Evolutionary conservation across 768 basidiomycete genomes (phyloP).

Genomic region (Hemileccinum rubropunctum): DNA sequence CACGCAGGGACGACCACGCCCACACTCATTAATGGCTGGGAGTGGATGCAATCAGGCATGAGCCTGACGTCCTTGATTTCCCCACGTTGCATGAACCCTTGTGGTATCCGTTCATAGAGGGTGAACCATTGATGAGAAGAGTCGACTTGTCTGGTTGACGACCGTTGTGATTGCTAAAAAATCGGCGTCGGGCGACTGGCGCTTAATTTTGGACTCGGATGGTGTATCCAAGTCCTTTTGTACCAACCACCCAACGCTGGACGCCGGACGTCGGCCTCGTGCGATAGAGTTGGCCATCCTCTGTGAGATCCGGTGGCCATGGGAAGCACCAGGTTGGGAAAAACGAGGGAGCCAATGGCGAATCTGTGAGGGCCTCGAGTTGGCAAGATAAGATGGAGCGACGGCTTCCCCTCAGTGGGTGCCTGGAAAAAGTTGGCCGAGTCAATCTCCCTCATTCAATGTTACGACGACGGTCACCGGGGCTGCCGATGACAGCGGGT

Average conservation of each 20-base stretch:
- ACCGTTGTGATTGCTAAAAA: neutral
- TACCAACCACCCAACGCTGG: no score
- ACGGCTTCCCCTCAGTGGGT: neutral
- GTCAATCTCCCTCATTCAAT: neutral
- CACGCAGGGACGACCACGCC: neutral
- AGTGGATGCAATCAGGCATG: slow-evolving; percentile 1
- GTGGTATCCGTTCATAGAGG: neutral
- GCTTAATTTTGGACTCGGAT: neutral
- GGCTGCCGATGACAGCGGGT: neutral
- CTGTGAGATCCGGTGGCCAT: slow-evolving; percentile 4
- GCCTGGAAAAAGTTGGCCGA: neutral
- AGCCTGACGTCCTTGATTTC: slow-evolving; percentile 5
- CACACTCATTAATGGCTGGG: slow-evolving; percentile 3
- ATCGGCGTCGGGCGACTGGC: neutral
- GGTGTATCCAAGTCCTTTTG: neutral
- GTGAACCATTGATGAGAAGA: slow-evolving; percentile 1
- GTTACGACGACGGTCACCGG: neutral
- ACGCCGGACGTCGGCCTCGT: slow-evolving; percentile 6
- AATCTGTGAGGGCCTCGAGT: neutral
- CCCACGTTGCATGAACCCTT: slow-evolving; percentile 17
- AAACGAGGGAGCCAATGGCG: neutral
- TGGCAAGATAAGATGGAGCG: neutral
- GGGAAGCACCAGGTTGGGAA: slow-evolving; percentile 1
- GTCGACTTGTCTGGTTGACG: neutral
- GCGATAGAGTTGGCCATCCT: slow-evolving; percentile 17